Base-by-base conservation (phyloP, 2,329 filamentous ascomycete species). In the Phaeosphaeriaceae sp. region DNA sequence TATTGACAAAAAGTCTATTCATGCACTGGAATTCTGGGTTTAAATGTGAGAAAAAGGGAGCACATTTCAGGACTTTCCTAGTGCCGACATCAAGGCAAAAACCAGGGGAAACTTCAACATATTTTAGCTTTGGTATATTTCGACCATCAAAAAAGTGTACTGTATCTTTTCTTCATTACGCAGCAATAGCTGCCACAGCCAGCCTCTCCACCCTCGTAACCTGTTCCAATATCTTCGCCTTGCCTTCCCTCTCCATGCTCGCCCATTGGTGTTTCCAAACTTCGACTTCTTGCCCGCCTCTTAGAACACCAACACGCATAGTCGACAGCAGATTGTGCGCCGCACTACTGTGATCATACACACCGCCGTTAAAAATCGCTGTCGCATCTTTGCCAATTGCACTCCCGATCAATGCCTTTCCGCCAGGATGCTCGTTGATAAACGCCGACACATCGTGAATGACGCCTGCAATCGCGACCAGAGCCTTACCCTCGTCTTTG, bases 151-250 rank as follows among this genome's bases (percentile, higher is more conserved):
- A 16, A 18, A 3, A 7, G 5, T 23, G 20, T 11, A 6, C 35
- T 13, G 3, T 29, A 17, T 17, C 11, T 41, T 16, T n/a, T n/a
- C 1, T 18, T 17, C 26, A 28, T 61, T 72, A 92, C 64, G 91
- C 91, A 56, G 91, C 90, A 74, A 90, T 88, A 51, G 92, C 92
- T 59, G 86, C 91, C 52, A 87, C 84, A 46, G 88, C 83, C 21
- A 91, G 89, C 71, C 88, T 84, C 13, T 83, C 77, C 39, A 93
- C 83, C 74, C 89, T 89, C 55, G 92, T 96, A 49, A 89, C 83
- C 77, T 96, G 92, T 58, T 84, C 80, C 82, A 60, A 95, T 85
- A 70, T 88, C 85, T 44, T 38, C 40, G 12, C 16, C 29, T 45
- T 46, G 8, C 44, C 44, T 28, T 57, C 52, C 7, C 45, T 61